Base-by-base conservation (phyloP, 2,329 filamentous ascomycete species). In the Graphilbum sp. region DNA sequence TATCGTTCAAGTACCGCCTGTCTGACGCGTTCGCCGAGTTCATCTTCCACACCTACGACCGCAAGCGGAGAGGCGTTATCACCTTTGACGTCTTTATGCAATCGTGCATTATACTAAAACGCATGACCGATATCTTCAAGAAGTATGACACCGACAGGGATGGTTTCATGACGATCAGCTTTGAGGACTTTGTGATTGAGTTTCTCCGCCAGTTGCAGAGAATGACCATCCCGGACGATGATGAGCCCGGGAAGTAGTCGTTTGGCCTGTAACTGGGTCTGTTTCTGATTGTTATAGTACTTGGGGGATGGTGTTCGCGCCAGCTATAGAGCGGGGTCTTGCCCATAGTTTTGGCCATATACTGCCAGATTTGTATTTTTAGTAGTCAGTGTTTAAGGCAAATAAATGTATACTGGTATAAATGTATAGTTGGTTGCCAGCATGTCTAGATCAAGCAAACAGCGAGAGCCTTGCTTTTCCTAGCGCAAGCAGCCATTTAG, bases 51-150 rank as follows among this genome's bases (percentile, higher is more conserved):
- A 90, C 84, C 1, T 96, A 92, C 61, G 88, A 95, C 57, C 86
- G 80, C 65, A 68, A 72, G 45, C 61, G 63, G 47, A 67, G 74
- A 52, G 77, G 78, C 29, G 68, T 70, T 49, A 84, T 86, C 72
- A 83, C 79, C 60, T 98, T 98, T 53, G 90, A 98, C 61, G 61
- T 98, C 37, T 98, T 98, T 52, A 90, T 98, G 43, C 90, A 98
- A 66, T 85, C 85, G 37, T 96, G 90, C 58, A 96, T 98, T 54
- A 86, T 77, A 50, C 66, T 98, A 51, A 95, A 96, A 71, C 73
- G 90, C 49, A 96, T 98, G 88, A 98, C 90, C 43, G 90, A 98
- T 58, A 86, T 94, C 21, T 98, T 98, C 58, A 98, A 98, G 69
- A 88, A 87, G 60, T 98, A 96, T 57, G 90, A 98, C 50, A 83